These are phyloP conservation scores for Suillus sp. DNA, from an alignment of 768 basidiomycete genomes.

Conservation along the genomic window DNA sequence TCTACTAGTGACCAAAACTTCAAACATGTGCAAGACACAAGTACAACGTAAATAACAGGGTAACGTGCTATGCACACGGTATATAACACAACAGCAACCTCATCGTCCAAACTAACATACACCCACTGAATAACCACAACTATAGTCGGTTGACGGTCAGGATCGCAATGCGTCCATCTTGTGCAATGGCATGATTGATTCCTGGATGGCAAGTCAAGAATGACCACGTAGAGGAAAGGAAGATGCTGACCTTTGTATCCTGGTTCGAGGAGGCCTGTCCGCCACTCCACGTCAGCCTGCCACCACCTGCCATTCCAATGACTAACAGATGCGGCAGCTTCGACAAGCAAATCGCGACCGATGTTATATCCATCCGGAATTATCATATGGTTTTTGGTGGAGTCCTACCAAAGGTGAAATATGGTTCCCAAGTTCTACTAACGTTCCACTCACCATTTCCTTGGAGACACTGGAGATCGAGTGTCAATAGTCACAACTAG, in stretches of 20 bases:
- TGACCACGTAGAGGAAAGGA: not conserved
- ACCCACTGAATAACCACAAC: constrained; percentile 1
- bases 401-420: constrained; percentile 41
- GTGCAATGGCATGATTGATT: constrained; percentile 78
- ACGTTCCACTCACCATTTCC: constrained; percentile 50
- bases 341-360: constrained; percentile 79
- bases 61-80: not conserved
- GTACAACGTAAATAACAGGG: not conserved
- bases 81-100: constrained; percentile 10
- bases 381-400: constrained; percentile 69
- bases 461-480: constrained; percentile 59
- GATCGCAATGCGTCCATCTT: constrained; percentile 82
- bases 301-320: constrained; percentile 69
- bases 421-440: not conserved
- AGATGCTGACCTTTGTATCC: constrained; percentile 62
- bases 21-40: not conserved
- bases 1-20: not conserved
- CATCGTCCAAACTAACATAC: not conserved
- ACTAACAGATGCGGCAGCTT: constrained; percentile 60
- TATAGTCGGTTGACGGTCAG: constrained; percentile 62
- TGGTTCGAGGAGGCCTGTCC: constrained; percentile 63
- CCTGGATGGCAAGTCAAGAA: constrained; percentile 41
- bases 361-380: constrained; percentile 78
- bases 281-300: constrained; percentile 79
- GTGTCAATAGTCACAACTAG: constrained; percentile 5